Base-by-base conservation (phyloP, 352 stramenopile species). In the Aphanomyces euteiches region DNA sequence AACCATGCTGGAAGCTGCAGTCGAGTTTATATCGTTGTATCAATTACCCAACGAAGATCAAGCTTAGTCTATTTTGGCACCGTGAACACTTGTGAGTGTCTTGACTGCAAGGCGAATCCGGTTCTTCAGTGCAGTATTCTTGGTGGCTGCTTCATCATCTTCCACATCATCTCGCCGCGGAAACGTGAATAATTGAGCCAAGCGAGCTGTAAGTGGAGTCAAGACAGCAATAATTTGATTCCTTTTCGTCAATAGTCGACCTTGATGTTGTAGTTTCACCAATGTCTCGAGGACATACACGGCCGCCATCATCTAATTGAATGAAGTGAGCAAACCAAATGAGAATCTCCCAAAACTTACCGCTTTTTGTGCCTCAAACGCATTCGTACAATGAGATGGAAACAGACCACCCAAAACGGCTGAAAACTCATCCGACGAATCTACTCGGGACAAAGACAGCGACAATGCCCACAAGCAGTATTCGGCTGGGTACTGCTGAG, bases 1-100 rank as follows among this genome's bases (percentile, higher is more conserved):
- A 13, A 92, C 85, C 2, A 92, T 90, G 82, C 74, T 90, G 43
- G 85, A 92, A 67, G 83, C 85, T 0, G 82, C 83, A 0, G 79
- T 92, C 39, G 81, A 82, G 28, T 92, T 88, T 48, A 85, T 92
- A 53, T 78, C 81, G 6, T 80, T 82, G 0, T 84, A 74, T 67
- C 38, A 56, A 8, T 37, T 61, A 13, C 54, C 54, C 8, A 61
- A 17, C 13, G 28, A 39, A 41, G 13, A n/a, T 37, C 39, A 12
- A 10, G 43, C 37, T 39, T 60, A 60, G 34, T 70, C 54, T 15
- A 70, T 38, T 58, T 70, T 70, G 37, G 54, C 54, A 19, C 39
- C 38, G 64, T 63, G 39, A 12, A 28, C 64, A 37, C 13, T 41
- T n/a, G 45, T 59, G 36, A 53, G 34, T 39, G 41, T 13, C 54